A percentile compares a stretch with the other conserved stretches of the same genome.
Evolutionary conservation across 2,329 filamentous ascomycete species (phyloP).

Genomic region (Penicillium sumatraense): DNA sequence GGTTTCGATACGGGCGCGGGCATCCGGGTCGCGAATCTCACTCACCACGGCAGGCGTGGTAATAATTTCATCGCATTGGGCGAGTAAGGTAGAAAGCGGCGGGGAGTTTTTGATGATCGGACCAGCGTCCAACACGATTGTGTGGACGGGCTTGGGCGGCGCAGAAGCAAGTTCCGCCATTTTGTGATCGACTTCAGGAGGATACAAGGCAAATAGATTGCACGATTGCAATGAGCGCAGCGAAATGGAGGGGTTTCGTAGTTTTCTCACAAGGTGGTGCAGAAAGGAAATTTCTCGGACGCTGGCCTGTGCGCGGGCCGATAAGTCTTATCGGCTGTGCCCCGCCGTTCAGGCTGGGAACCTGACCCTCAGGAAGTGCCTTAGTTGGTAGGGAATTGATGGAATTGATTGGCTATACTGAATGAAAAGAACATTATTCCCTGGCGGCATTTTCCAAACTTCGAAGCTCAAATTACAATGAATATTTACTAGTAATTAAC

Average conservation of each 20-base stretch:
- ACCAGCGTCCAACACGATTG: constrained; percentile 86
- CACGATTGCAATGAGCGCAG: not conserved
- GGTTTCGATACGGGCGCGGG: constrained; percentile 79
- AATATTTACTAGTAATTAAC: no score
- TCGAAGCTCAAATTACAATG: no score
- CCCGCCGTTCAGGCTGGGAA: constrained; percentile 3
- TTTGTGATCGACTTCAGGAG: constrained; percentile 28
- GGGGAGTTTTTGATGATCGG: constrained; percentile 94
- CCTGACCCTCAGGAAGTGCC: no score
- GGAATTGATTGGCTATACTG: no score
- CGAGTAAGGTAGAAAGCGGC: constrained; percentile 77
- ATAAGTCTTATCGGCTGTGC: constrained; percentile 42
- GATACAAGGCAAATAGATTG: not conserved
- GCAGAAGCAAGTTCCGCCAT: constrained; percentile 24
- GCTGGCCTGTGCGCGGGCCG: constrained; percentile 43
- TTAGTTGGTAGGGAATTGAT: no score
- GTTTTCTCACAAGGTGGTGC: constrained; percentile 11
- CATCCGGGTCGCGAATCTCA: constrained; percentile 85
- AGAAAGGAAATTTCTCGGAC: constrained; percentile 35
- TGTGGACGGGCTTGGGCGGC: constrained; percentile 71
- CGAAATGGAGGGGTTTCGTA: not conserved
- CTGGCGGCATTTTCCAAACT: no score
- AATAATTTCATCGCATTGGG: constrained; percentile 75
- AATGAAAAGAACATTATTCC: no score
- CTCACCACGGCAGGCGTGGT: constrained; percentile 84